These are phyloP conservation scores for Metschnikowia lochheadii DNA, from an alignment of 805 yeast species.

Conservation along the genomic window DNA sequence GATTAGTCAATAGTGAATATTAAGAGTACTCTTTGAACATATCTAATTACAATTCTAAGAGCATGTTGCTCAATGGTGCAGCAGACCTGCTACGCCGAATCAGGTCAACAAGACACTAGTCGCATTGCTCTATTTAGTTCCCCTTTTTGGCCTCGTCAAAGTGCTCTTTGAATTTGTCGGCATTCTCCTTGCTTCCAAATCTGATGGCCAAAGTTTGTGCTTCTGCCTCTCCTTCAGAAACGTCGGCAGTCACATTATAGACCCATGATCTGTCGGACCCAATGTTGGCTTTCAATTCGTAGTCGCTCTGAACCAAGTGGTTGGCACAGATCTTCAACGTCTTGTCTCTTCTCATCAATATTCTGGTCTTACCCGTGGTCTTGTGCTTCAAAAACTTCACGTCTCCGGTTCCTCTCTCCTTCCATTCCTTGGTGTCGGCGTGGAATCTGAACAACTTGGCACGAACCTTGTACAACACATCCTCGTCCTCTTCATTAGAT, in stretches of 20 bases:
- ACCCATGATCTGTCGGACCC: slow-evolving; percentile 99
- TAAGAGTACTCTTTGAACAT: no score
- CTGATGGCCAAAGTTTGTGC: slow-evolving; percentile 96
- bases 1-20: no score
- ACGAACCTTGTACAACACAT: slow-evolving; percentile 76
- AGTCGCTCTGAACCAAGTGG: slow-evolving; percentile 82
- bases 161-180: slow-evolving; percentile 90
- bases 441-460: slow-evolving; percentile 93
- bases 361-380: slow-evolving; percentile 73
- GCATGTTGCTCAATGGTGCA: no score
- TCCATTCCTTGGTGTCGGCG: slow-evolving; percentile 88
- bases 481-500: slow-evolving; percentile 91
- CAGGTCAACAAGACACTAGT: not conserved
- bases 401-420: slow-evolving; percentile 99
- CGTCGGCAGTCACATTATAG: slow-evolving; percentile 88
- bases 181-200: slow-evolving; percentile 87
- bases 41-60: no score
- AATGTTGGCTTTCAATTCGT: slow-evolving; percentile 82
- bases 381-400: slow-evolving; percentile 93
- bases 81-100: not conserved
- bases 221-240: slow-evolving; percentile 93
- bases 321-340: slow-evolving; percentile 97
- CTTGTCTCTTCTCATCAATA: slow-evolving; percentile 98
- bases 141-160: slow-evolving; percentile 74
- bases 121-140: slow-evolving; percentile 5